Percentiles rank a stretch among this genome's conserved stretches.
These are phyloP conservation scores for Colletotrichum sp. DNA, from an alignment of 2,329 filamentous ascomycete genomes.

Conservation along the genomic window DNA sequence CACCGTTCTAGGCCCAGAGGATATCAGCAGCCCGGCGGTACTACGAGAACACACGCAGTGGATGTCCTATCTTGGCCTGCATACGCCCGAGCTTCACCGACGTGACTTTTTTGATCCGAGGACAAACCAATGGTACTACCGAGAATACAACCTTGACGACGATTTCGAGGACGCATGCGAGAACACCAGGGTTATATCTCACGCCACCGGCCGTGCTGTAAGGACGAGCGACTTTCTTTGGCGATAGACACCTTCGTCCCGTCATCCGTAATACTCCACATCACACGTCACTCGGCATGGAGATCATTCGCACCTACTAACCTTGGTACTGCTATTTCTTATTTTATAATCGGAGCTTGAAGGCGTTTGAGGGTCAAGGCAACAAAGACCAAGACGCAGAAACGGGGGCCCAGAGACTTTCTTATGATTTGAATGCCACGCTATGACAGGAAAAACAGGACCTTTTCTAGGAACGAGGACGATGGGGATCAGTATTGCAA, in stretches of 20 bases:
- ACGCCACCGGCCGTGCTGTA: conserved; percentile 9
- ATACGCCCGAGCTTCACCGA: conserved; percentile 3
- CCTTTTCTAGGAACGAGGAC: neutral
- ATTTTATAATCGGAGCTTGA: neutral
- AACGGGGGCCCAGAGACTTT: neutral
- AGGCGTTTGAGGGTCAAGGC: neutral
- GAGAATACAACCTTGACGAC: conserved; percentile 18
- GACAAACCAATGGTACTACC: conserved; percentile 12
- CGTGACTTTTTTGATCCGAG: conserved; percentile 10
- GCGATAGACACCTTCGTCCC: neutral
- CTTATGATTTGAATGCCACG: neutral
- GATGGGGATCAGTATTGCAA: neutral
- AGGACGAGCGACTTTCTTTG: conserved; percentile 9
- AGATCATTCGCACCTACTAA: neutral
- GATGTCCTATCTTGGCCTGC: conserved; percentile 13
- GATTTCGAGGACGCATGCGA: conserved; percentile 16
- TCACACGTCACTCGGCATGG: neutral
- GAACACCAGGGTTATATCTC: conserved; percentile 1
- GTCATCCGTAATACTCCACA: neutral
- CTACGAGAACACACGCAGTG: conserved; percentile 20
- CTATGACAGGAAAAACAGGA: neutral
- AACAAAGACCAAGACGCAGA: neutral
- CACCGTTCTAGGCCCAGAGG: conserved; percentile 6
- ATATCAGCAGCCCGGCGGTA: conserved; percentile 14
- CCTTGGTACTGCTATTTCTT: neutral